Conservation (phyloP, 495 filamentous ascomycete genomes). For the Penicillium pancosmium region DNA sequence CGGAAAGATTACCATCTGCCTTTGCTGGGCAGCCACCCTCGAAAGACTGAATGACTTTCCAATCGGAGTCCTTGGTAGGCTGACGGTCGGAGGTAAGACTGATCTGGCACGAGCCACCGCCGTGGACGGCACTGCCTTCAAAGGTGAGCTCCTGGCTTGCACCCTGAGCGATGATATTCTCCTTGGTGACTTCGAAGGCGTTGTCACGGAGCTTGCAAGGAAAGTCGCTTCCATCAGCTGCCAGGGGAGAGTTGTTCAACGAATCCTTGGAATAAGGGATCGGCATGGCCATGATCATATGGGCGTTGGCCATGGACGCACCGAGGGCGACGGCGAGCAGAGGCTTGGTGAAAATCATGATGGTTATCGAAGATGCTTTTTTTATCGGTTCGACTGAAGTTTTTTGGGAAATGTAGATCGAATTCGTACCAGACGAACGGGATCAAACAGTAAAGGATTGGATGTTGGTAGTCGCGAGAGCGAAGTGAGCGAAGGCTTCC, state of each 20-base stretch:
- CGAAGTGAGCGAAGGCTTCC: conserved; percentile 16
- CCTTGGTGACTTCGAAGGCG: conserved; percentile 25
- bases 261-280: conserved; percentile 59
- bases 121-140: conserved; percentile 67
- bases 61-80: conserved; percentile 55
- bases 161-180: conserved; percentile 39
- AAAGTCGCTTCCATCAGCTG: conserved; percentile 63
- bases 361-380: conserved; percentile 29
- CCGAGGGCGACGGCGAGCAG: conserved; percentile 49
- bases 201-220: conserved; percentile 68
- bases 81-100: conserved; percentile 73
- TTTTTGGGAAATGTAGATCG: conserved; percentile 22
- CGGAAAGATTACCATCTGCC: conserved; percentile 41
- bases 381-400: conserved; percentile 30
- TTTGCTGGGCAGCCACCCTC: conserved; percentile 76
- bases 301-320: conserved; percentile 53
- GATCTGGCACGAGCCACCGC: conserved; percentile 88
- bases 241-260: conserved; percentile 65
- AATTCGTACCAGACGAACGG: conserved; percentile 49
- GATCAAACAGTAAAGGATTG: conserved; percentile 29
- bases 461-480: conserved; percentile 22
- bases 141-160: conserved; percentile 32
- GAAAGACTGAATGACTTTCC: conserved; percentile 82
- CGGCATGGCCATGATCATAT: conserved; percentile 73
- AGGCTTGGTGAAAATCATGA: conserved; percentile 50